Conservation (phyloP, 2,329 filamentous ascomycete species). For the Trichoderma brevicompactum region DNA sequence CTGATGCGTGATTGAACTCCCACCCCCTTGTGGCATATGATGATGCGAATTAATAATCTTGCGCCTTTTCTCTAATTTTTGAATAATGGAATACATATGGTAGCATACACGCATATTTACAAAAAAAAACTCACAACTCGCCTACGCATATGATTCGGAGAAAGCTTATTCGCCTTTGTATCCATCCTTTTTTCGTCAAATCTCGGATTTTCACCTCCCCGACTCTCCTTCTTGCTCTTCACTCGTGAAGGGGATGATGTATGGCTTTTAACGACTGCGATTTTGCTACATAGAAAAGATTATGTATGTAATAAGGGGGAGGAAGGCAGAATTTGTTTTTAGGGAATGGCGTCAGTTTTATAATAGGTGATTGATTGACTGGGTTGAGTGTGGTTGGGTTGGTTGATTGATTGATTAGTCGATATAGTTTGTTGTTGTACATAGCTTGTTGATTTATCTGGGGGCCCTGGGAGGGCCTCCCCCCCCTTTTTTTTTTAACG, state of each 20-base stretch:
- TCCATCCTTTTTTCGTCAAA: not conserved
- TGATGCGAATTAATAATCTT: slow-evolving; percentile 14
- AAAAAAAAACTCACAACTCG: not conserved
- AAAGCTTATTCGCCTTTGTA: slow-evolving; percentile 2
- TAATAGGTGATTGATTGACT: slow-evolving; percentile 5
- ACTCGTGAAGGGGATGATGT: slow-evolving; percentile 6
- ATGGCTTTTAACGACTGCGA: slow-evolving; percentile 5
- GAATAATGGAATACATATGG: slow-evolving; percentile 24
- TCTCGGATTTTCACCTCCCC: not conserved
- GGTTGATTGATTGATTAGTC: slow-evolving; percentile 7
- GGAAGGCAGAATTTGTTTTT: not conserved
- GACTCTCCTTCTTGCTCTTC: not conserved
- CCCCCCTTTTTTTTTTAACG: too few species aligned
- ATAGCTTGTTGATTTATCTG: slow-evolving; percentile 20
- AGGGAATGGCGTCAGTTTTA: not conserved
- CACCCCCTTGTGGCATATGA: not conserved
- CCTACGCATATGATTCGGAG: slow-evolving; percentile 13
- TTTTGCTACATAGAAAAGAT: slow-evolving; percentile 5
- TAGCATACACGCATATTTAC: slow-evolving; percentile 2
- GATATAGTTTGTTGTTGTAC: slow-evolving; percentile 19
- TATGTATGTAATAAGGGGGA: not conserved
- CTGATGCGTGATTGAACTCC: slow-evolving; percentile 49
- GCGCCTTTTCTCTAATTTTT: slow-evolving; percentile 8
- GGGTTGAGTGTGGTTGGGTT: not conserved
- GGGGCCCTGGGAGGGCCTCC: not conserved